Conservation (phyloP, 305 asterid genomes). For the Fraxinus nigra region DNA sequence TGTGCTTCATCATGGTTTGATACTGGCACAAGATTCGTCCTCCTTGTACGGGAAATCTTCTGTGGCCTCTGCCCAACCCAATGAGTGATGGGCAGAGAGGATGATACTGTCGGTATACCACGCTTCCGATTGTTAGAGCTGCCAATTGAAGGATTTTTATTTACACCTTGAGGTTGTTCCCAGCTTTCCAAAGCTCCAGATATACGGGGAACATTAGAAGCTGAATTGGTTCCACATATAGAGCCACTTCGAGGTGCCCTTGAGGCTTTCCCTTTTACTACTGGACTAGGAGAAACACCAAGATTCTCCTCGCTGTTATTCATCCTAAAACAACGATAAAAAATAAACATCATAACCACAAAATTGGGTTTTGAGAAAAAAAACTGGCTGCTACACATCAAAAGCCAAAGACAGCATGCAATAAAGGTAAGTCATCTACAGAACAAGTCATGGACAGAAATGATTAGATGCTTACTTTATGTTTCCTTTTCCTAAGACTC, state of each 20-base stretch:
- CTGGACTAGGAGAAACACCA: conserved; percentile 47
- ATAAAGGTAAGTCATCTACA: not conserved
- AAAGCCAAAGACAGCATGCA: conserved; percentile 1
- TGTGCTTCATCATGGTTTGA: conserved; percentile 71
- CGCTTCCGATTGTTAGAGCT: conserved; percentile 84
- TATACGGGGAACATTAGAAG: conserved; percentile 50
- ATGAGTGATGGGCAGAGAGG: conserved; percentile 90
- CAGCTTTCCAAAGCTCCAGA: conserved; percentile 79
- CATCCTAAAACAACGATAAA: conserved; percentile 53
- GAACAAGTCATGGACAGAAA: conserved; percentile 3
- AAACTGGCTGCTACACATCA: not conserved
- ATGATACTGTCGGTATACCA: conserved; percentile 64
- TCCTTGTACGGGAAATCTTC: conserved; percentile 84
- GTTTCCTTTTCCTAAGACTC: conserved; percentile 66
- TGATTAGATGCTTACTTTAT: conserved; percentile 56
- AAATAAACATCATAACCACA: conserved; percentile 19
- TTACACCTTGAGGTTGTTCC: conserved; percentile 62
- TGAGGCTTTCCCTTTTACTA: conserved; percentile 84
- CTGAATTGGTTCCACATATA: conserved; percentile 42
- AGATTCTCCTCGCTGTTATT: conserved; percentile 67
- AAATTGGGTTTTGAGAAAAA: not conserved
- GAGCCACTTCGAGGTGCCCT: conserved; percentile 82
- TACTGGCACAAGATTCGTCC: conserved; percentile 89
- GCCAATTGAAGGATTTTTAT: conserved; percentile 49
- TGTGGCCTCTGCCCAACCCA: conserved; percentile 99